phyloP scores from a whole-genome alignment of 805 yeast species.

The Candida odintsovae region DNA sequence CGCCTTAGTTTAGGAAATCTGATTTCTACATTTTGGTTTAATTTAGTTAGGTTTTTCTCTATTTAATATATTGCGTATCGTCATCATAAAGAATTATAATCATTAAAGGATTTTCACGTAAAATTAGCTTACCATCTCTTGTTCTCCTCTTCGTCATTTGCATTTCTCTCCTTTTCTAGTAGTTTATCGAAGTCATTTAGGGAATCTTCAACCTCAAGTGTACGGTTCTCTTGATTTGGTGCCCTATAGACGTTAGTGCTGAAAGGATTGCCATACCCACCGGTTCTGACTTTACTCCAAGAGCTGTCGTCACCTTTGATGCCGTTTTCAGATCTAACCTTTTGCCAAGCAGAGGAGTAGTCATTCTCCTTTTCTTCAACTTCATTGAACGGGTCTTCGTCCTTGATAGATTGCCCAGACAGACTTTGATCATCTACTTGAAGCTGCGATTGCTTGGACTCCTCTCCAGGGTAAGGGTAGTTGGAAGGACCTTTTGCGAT shows the following conservation, averaged over 20 bases:
- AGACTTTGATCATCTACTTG: background rate
- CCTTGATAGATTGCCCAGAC: conserved; percentile 1
- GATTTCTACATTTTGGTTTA: background rate
- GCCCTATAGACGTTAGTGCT: background rate
- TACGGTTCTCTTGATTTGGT: background rate
- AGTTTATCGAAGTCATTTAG: conserved; percentile 20
- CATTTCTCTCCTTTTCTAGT: conserved; percentile 20
- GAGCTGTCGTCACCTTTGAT: conserved; percentile 6
- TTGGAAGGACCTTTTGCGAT: background rate
- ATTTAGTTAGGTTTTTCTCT: too few relatives aligned
- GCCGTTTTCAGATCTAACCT: conserved; percentile 27
- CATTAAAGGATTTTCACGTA: background rate
- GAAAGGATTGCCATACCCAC: background rate
- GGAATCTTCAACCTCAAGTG: background rate
- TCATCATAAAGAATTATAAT: background rate
- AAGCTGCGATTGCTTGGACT: background rate
- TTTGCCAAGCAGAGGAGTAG: conserved; percentile 32
- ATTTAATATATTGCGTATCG: background rate
- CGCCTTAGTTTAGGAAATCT: conserved; percentile 21
- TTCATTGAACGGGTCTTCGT: conserved; percentile 22
- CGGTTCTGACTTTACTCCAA: conserved; percentile 27
- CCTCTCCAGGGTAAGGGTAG: conserved; percentile 6
- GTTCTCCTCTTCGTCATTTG: conserved; percentile 12
- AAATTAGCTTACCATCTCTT: conserved; percentile 11
- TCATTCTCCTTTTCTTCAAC: background rate